Evolutionary conservation across 164 flowering plant species (phyloP).

Genomic region (Nelumbo lutea): DNA sequence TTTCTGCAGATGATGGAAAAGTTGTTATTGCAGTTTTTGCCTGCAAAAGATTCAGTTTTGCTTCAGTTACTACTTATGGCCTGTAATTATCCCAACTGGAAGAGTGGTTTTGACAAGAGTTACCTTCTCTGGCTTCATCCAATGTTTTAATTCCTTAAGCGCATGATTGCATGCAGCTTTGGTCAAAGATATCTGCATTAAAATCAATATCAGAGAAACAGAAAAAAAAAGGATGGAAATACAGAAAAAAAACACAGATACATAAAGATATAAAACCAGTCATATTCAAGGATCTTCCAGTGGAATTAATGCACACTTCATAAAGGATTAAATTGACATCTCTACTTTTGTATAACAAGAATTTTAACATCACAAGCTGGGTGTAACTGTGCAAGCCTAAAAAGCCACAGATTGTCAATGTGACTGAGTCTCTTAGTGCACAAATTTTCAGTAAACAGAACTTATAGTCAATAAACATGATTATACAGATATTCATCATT

Average conservation of each 20-base stretch:
- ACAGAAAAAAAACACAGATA: not conserved
- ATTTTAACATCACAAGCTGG: not conserved
- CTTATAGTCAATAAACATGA: no score
- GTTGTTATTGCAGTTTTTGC: slow-evolving; percentile 45
- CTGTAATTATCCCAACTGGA: not conserved
- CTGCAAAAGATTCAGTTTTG: slow-evolving; percentile 24
- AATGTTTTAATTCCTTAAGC: slow-evolving; percentile 19
- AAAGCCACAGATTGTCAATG: no score
- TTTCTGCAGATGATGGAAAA: slow-evolving; percentile 65
- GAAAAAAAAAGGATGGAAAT: not conserved
- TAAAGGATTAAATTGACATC: not conserved
- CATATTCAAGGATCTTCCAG: no score
- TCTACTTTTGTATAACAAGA: not conserved
- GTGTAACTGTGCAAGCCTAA: not conserved
- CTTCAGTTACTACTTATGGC: not conserved
- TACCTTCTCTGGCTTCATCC: slow-evolving; percentile 47
- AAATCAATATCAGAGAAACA: not conserved
- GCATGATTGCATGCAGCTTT: slow-evolving; percentile 16
- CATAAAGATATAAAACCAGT: no score
- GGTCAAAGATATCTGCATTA: slow-evolving; percentile 19
- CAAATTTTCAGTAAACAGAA: no score
- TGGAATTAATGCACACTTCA: no score
- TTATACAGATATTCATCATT: no score
- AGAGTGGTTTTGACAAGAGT: not conserved
- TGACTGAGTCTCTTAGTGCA: not conserved